These are phyloP conservation scores for Teratosphaeria zuluensis DNA, from an alignment of 2,329 filamentous ascomycete genomes.

Conservation along the genomic window DNA sequence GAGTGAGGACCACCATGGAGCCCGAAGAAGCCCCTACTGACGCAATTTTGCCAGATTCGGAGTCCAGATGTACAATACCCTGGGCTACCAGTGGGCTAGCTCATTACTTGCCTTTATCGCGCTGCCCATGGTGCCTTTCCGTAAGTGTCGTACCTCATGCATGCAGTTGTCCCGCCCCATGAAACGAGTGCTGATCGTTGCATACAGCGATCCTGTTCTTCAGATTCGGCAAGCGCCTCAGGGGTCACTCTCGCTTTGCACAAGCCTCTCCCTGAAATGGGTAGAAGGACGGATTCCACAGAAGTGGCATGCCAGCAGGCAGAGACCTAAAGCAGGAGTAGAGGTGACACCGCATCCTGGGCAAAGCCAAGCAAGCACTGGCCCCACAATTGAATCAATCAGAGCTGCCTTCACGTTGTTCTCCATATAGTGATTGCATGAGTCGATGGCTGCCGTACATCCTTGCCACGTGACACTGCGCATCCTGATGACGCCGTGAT, in stretches of 20 bases:
- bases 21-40: not conserved
- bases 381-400: not conserved
- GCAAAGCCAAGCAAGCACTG: not conserved
- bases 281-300: constrained; percentile 16
- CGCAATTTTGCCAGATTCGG: constrained; percentile 17
- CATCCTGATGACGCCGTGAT: constrained; percentile 6
- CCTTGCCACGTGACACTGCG: constrained; percentile 18
- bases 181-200: constrained; percentile 8
- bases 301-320: constrained; percentile 4
- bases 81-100: constrained; percentile 42
- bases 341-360: not conserved
- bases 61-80: constrained; percentile 40
- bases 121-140: constrained; percentile 39
- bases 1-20: constrained; percentile 1
- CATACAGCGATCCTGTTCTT: constrained; percentile 37
- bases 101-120: constrained; percentile 38
- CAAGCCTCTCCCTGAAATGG: constrained; percentile 18
- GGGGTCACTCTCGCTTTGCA: constrained; percentile 39
- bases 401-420: not conserved
- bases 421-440: not conserved
- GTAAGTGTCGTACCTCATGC: constrained; percentile 15
- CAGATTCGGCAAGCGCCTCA: constrained; percentile 39
- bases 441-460: not conserved
- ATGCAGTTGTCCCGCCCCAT: constrained; percentile 13
- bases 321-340: not conserved